These are phyloP conservation scores for Globisporangium carolinianum DNA, from an alignment of 352 stramenopile genomes.

Conservation along the genomic window DNA sequence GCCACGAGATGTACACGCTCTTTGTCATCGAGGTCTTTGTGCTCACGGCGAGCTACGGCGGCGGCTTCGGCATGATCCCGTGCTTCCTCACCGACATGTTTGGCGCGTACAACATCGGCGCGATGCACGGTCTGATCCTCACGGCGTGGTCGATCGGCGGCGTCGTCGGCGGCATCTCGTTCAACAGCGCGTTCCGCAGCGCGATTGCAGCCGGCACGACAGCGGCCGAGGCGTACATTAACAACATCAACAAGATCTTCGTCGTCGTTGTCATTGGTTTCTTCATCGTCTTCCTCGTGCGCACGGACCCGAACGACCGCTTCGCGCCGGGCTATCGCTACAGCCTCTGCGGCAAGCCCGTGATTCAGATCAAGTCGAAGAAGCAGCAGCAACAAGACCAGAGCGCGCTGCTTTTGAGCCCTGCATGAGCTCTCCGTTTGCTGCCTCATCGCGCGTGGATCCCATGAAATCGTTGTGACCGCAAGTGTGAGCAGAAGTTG, in stretches of 20 bases:
- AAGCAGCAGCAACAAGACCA: constrained; percentile 22
- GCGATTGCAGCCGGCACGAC: constrained; percentile 25
- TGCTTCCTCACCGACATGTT: constrained; percentile 80
- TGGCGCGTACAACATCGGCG: constrained; percentile 74
- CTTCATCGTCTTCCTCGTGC: constrained; percentile 51
- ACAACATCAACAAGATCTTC: constrained; percentile 62
- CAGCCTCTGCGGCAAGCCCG: constrained; percentile 41
- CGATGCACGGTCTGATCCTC: constrained; percentile 68
- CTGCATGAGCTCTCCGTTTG: neutral
- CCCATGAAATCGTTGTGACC: too few relatives aligned
- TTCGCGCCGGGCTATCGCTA: constrained; percentile 62
- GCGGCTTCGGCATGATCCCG: constrained; percentile 67
- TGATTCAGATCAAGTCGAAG: constrained; percentile 54
- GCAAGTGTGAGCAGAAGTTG: too few relatives aligned
- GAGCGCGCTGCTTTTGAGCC: constrained; percentile 9
- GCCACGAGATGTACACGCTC: constrained; percentile 40
- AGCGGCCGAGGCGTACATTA: constrained; percentile 47
- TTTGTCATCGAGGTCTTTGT: constrained; percentile 64
- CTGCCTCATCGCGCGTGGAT: too few relatives aligned
- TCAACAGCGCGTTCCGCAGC: constrained; percentile 51
- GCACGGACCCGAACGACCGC: constrained; percentile 55
- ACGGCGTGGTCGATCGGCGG: constrained; percentile 74
- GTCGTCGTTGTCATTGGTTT: constrained; percentile 48
- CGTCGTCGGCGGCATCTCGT: constrained; percentile 62
- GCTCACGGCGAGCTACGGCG: constrained; percentile 62